Percentiles rank a stretch among this genome's conserved stretches.
Conservation (phyloP, 805 yeast genomes). For the Isabelozyma rhagii region DNA sequence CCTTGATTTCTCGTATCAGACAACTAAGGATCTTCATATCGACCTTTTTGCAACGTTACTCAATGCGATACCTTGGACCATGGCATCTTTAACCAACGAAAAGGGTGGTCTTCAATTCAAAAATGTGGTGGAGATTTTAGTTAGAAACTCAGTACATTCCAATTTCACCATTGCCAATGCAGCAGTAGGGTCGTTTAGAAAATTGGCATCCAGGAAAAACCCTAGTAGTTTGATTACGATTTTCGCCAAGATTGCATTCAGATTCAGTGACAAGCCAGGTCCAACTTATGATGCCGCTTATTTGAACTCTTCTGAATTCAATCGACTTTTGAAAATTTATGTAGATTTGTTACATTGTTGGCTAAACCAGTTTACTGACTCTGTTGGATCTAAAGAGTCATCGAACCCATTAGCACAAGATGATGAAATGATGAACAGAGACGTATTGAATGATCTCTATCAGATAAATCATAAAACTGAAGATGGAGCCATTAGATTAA, state of each 20-base stretch:
- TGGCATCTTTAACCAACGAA: constrained; percentile 27
- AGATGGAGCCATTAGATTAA: constrained; percentile 9
- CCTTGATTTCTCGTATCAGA: constrained; percentile 30
- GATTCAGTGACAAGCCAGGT: constrained; percentile 68
- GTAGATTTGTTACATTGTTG: constrained; percentile 80
- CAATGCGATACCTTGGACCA: constrained; percentile 69
- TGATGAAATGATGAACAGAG: constrained; percentile 35
- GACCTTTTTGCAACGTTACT: constrained; percentile 69
- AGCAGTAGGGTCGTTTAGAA: constrained; percentile 59
- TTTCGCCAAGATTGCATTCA: constrained; percentile 78
- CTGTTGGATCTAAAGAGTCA: constrained; percentile 14
- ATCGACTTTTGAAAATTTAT: constrained; percentile 61
- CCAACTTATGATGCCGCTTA: constrained; percentile 54
- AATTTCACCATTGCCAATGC: constrained; percentile 61
- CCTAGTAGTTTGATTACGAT: constrained; percentile 69
- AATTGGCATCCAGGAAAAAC: constrained; percentile 63
- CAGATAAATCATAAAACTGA: constrained; percentile 44
- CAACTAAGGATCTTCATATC: constrained; percentile 37
- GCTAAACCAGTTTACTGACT: constrained; percentile 61
- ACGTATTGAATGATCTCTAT: constrained; percentile 38
- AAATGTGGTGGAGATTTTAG: constrained; percentile 68
- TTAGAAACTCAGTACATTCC: constrained; percentile 71
- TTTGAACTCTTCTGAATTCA: constrained; percentile 59
- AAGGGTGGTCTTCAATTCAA: constrained; percentile 52
- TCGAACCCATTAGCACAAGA: constrained; percentile 27